phyloP scores from a whole-genome alignment of 495 filamentous ascomycete species.

The Aspergillus indologenus region DNA sequence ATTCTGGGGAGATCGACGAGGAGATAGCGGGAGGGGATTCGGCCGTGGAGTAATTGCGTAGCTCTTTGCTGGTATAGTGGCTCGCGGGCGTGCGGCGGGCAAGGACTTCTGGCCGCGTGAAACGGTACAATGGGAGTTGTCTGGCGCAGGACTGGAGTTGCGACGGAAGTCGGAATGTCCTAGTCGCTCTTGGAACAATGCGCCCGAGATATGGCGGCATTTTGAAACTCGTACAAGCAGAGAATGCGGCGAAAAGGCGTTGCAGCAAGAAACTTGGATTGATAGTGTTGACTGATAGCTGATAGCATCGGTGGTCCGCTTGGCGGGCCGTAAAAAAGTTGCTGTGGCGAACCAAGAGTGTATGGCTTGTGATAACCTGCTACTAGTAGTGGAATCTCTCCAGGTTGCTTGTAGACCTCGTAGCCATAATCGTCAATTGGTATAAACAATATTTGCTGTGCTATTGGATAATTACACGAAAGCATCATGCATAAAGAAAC shows the following conservation, averaged over 20 bases:
- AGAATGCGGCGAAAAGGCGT: slow-evolving; percentile 19
- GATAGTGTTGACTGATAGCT: slow-evolving; percentile 20
- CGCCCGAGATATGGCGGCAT: slow-evolving; percentile 36
- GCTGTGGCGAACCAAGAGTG: slow-evolving; percentile 12
- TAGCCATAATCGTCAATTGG: neutral
- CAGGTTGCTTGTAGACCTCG: too few relatives aligned
- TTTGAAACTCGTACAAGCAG: slow-evolving; percentile 12
- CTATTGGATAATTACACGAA: slow-evolving; percentile 12
- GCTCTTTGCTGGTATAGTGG: slow-evolving; percentile 11
- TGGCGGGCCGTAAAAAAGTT: slow-evolving; percentile 16
- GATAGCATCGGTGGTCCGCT: slow-evolving; percentile 11
- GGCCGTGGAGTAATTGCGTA: slow-evolving; percentile 25
- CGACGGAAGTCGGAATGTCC: neutral
- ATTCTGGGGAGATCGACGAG: slow-evolving; percentile 13
- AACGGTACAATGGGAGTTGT: slow-evolving; percentile 4
- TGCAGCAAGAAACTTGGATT: slow-evolving; percentile 16
- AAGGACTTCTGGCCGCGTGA: slow-evolving; percentile 8
- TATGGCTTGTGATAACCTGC: neutral
- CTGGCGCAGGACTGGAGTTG: neutral
- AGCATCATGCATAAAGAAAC: slow-evolving; percentile 5
- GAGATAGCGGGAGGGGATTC: slow-evolving; percentile 2
- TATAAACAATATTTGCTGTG: neutral
- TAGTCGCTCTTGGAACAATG: slow-evolving; percentile 22
- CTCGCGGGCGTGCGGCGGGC: slow-evolving; percentile 7
- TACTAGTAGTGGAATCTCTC: neutral